These are phyloP conservation scores for Hanseniaspora vineae DNA, from an alignment of 805 yeast genomes.

Conservation along the genomic window DNA sequence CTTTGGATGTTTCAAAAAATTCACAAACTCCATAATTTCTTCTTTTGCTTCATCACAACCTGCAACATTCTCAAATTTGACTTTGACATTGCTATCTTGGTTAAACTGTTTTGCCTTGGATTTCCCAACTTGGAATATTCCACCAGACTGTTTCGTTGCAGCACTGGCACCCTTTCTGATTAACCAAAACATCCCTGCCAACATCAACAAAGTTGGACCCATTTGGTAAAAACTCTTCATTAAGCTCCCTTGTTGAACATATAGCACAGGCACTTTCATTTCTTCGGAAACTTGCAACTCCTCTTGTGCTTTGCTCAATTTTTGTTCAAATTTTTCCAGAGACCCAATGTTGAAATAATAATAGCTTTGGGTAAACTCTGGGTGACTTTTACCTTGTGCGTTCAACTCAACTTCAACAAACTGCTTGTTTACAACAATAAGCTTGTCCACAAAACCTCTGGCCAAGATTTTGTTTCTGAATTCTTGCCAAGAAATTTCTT, in stretches of 20 bases:
- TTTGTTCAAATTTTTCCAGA: slow-evolving; percentile 74
- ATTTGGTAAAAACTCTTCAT: slow-evolving; percentile 55
- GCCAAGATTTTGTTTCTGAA: slow-evolving; percentile 64
- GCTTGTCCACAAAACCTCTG: slow-evolving; percentile 60
- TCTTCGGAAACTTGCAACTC: slow-evolving; percentile 46
- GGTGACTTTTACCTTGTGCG: slow-evolving; percentile 43
- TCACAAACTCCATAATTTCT: slow-evolving; percentile 91
- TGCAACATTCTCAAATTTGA: slow-evolving; percentile 80
- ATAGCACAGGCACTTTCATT: slow-evolving; percentile 70
- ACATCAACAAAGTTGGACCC: slow-evolving; percentile 76
- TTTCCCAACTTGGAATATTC: slow-evolving; percentile 67
- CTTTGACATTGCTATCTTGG: slow-evolving; percentile 70
- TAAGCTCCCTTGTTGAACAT: slow-evolving; percentile 47
- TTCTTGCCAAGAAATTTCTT: slow-evolving; percentile 83
- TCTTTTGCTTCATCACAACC: slow-evolving; percentile 92
- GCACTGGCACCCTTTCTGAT: slow-evolving; percentile 42
- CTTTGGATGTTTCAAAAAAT: slow-evolving; percentile 70
- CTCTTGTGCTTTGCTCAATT: slow-evolving; percentile 62
- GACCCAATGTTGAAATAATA: slow-evolving; percentile 75
- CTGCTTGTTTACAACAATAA: slow-evolving; percentile 65
- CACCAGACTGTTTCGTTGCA: slow-evolving; percentile 25
- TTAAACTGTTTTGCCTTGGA: slow-evolving; percentile 71
- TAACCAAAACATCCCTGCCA: slow-evolving; percentile 81
- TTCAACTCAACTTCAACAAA: slow-evolving; percentile 61
- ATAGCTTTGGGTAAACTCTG: slow-evolving; percentile 25